Base-by-base conservation (phyloP, 2,329 filamentous ascomycete species). In the Fusarium incarnatum region DNA sequence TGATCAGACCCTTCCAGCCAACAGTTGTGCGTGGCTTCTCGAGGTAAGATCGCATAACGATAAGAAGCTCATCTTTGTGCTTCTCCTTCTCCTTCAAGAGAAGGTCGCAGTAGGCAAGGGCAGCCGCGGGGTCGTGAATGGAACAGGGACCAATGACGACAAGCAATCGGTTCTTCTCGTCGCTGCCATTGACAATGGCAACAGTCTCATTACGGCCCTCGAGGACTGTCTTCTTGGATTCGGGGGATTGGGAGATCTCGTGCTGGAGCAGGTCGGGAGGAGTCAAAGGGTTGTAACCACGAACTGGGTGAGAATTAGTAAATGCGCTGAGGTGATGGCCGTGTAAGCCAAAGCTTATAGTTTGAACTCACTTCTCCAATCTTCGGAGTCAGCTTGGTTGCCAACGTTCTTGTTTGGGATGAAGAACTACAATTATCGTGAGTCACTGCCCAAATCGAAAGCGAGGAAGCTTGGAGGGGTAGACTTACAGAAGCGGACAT, bases 21-120 rank as follows among this genome's bases (percentile, higher is more conserved):
- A 99, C 94, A 0, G 96, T 99, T 28, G 96, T 99, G 71, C 96
- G 91, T 23, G 96, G 96, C 87, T 99, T 99, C 87, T 99, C 96
- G 65, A 99, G 89, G 88, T 99, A 99, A 70, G 94, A 93, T 75
- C 96, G 92, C 96, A 99, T 99, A 67, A 99, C 92, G 74, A 99
- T 96, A 75, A 97, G 87, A 40, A 99, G 87, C 78, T 98, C 94
- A 77, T 94, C 88, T 79, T 92, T 88, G 84, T 97, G 91, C 84
- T 97, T 96, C 79, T 94, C 89, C 82, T 95, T 94, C 76, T 97
- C 85, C 77, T 89, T 85, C 73, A 97, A 80, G 68, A 99, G 86
- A 71, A 91, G 86, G 77, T 94, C 90, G 86, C 94, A 97, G 89
- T 99, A 99, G 78, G 95, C 93, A 73, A 98, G 88, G 13, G 95